Percentiles rank a stretch among this genome's conserved stretches.
phyloP scores from a whole-genome alignment of 768 basidiomycete species.

The Pleurotus pulmonarius region DNA sequence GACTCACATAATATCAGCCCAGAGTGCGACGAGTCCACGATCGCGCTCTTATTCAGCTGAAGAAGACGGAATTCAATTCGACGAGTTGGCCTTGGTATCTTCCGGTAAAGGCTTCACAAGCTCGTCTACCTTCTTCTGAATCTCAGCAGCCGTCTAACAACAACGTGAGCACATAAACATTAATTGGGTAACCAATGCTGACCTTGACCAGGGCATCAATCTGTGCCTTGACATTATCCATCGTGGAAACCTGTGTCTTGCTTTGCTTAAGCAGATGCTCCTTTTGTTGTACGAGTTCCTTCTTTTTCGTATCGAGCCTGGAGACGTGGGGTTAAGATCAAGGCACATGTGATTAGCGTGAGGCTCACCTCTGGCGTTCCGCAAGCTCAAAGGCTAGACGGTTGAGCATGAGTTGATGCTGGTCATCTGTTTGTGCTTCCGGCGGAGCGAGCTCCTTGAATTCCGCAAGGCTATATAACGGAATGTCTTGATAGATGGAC shows the following conservation, averaged over 20 bases:
- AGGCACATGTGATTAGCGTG: conserved; percentile 12
- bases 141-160: conserved; percentile 61
- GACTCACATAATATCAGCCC: too few species aligned
- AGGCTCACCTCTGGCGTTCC: conserved; percentile 77
- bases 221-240: conserved; percentile 77
- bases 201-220: conserved; percentile 79
- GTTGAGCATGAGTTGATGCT: conserved; percentile 85
- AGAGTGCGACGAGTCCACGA: too few species aligned
- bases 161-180: neutral
- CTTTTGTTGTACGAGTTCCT: conserved; percentile 65
- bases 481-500: conserved; percentile 86
- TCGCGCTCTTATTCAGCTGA: too few species aligned
- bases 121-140: conserved; percentile 73
- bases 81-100: conserved; percentile 6
- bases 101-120: conserved; percentile 46
- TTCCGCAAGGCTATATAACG: conserved; percentile 66
- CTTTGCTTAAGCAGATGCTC: conserved; percentile 80
- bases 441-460: conserved; percentile 67
- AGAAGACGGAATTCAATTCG: neutral
- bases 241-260: conserved; percentile 63
- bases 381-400: conserved; percentile 83
- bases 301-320: conserved; percentile 70
- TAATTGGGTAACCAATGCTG: conserved; percentile 6
- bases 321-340: neutral
- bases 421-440: conserved; percentile 57